Evolutionary conservation across 495 filamentous ascomycete genomes (phyloP), one percentile per base, ranked within the genome.

Genomic region (Apiosordaria backusii): DNA sequence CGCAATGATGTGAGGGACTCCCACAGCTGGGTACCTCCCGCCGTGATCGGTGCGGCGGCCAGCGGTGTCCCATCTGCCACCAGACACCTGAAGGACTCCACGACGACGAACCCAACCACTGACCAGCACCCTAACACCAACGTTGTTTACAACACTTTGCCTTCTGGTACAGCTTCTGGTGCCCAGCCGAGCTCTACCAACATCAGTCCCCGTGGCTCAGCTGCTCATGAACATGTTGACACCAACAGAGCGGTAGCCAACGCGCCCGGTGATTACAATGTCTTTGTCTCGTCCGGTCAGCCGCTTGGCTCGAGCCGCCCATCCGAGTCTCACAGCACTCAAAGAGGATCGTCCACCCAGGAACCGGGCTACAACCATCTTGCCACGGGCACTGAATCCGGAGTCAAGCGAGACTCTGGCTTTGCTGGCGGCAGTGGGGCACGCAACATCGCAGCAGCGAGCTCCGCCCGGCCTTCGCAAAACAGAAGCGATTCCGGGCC

Each of bases 371-470:
- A 45, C 35, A 45, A 45, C 35, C 35, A 45, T 13, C 35, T 45
- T 45, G 5, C 35, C 0, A 72, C 76, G 0, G 76, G 72, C 9
- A 76, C 71, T 1, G 72, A 75, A 0, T 77, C 76, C 0, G 75
- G 76, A 9, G 68, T 77, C 24, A 71, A 74, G 16, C 54, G 65
- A 18, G 60, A 66, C 19, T 57, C 69, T 13, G 40, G 52, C 23
- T 35, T 55, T 15, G 10, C 35, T 25, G 23, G 50, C 21, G 22
- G 62, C 4, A 21, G 24, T 19, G 3, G 57, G 13, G 60, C 57
- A 9, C 29, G 21, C 16, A 22, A 19, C 45, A 24, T 60, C 50
- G 27, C 27, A 3, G 3, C 55, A 3, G 26, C 52, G 9, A 45
- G 0, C 7, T 16, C 40, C 4, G 19, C 6, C 27, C 59, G 59